phyloP scores from a whole-genome alignment of 2,329 filamentous ascomycete species.

The Chrysosphaeria jannelii region DNA sequence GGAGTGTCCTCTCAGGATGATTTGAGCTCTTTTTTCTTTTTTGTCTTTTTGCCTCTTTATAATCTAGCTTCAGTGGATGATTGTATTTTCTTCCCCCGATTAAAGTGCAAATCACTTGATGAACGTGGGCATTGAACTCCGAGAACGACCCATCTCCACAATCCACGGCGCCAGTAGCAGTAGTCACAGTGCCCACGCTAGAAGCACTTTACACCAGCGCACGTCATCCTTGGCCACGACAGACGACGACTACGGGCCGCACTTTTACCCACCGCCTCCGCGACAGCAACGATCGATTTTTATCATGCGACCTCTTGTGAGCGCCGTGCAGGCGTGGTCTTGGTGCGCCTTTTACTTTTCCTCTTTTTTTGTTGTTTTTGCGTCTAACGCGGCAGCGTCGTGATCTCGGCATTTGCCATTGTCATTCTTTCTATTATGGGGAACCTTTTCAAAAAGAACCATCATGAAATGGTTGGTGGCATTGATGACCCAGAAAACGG shows the following conservation, averaged over 20 bases:
- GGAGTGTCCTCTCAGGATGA: too few species aligned
- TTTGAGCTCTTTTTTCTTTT: too few species aligned
- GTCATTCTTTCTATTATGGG: conserved; percentile 32
- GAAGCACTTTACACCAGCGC: too few species aligned
- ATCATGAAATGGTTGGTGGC: conserved; percentile 60
- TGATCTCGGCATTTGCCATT: conserved; percentile 35
- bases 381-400: conserved; percentile 24
- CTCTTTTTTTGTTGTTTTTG: background rate
- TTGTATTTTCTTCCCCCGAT: too few species aligned
- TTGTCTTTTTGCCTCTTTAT: background rate
- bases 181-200: background rate
- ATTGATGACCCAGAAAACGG: conserved; percentile 42
- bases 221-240: conserved; percentile 1
- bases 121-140: conserved; percentile 4
- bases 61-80: too few species aligned
- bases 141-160: conserved; percentile 2
- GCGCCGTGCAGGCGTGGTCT: conserved; percentile 78
- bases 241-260: background rate
- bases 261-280: conserved; percentile 1
- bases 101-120: too few species aligned
- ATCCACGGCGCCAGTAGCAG: background rate
- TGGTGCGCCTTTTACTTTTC: conserved; percentile 30
- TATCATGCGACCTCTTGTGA: conserved; percentile 83
- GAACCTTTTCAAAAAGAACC: conserved; percentile 45
- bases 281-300: conserved; percentile 5